A percentile compares a stretch with the other conserved stretches of the same genome.
These are phyloP conservation scores for Blyttiomyces sp. DNA, from an alignment of 371 early-diverging fungal genomes.

Conservation along the genomic window DNA sequence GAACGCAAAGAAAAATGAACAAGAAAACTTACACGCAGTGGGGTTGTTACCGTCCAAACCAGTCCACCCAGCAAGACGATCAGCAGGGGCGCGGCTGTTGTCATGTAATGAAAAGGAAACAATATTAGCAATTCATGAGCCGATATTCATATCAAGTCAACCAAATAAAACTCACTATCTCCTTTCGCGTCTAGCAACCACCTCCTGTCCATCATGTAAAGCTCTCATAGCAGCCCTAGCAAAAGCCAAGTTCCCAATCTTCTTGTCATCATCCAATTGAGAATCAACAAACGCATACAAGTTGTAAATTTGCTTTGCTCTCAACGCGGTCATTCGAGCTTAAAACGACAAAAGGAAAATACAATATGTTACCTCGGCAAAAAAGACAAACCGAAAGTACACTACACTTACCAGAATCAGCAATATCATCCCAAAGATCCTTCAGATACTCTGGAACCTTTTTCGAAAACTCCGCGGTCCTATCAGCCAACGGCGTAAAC, in stretches of 20 bases:
- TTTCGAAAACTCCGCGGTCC: conserved; percentile 9
- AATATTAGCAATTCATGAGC: background rate
- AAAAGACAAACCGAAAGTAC: background rate
- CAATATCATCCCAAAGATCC: conserved; percentile 26
- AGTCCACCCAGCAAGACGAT: conserved; percentile 18
- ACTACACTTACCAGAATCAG: conserved; percentile 8
- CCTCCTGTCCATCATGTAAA: conserved; percentile 4
- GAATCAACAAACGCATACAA: conserved; percentile 18
- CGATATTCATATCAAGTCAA: background rate
- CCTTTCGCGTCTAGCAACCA: conserved; percentile 14
- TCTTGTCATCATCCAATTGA: background rate
- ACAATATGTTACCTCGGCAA: background rate
- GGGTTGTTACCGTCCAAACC: conserved; percentile 14
- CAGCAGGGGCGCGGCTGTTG: conserved; percentile 17
- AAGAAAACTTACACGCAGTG: conserved; percentile 11
- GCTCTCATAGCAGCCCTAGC: conserved; percentile 11
- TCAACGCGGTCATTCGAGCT: conserved; percentile 17
- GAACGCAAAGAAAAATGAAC: background rate
- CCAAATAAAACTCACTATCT: conserved; percentile 7
- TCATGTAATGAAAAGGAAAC: background rate
- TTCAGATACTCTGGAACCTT: conserved; percentile 11
- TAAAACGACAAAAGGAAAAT: too few relatives aligned
- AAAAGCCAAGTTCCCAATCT: background rate
- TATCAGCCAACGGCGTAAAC: conserved; percentile 4
- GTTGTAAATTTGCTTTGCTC: conserved; percentile 10